phyloP scores from a whole-genome alignment of 768 basidiomycete species.

The Roridomyces roridus region DNA sequence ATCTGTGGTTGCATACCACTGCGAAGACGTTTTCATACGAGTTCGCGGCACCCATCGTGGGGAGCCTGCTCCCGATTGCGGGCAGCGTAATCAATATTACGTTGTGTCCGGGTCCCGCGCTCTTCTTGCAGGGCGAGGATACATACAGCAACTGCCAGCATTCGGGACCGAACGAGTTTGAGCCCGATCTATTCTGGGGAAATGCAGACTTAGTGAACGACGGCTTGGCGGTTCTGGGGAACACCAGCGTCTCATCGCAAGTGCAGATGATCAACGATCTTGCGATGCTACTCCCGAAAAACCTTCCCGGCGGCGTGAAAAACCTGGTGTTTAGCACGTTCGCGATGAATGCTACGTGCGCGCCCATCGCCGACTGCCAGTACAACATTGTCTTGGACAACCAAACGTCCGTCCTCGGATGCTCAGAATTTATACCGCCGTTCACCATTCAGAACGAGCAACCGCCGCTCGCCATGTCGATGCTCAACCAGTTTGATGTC shows the following conservation, averaged over 20 bases:
- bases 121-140: background rate
- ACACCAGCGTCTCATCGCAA: background rate
- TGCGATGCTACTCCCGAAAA: background rate
- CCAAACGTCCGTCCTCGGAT: background rate
- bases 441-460: background rate
- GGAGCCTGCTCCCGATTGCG: background rate
- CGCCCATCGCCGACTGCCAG: background rate
- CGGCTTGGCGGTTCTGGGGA: background rate
- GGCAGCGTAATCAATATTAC: slow-evolving; percentile 3
- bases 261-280: background rate
- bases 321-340: background rate
- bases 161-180: background rate
- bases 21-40: background rate
- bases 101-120: slow-evolving; percentile 6
- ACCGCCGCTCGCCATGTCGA: background rate
- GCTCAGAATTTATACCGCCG: background rate
- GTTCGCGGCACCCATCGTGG: background rate
- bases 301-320: background rate
- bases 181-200: background rate
- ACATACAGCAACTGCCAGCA: background rate
- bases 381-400: background rate
- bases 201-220: background rate
- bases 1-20: slow-evolving; percentile 13
- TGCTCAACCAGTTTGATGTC: slow-evolving; percentile 6
- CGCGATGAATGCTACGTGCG: background rate